Percentiles rank a stretch among this genome's conserved stretches.
These are phyloP conservation scores for Leccinum subatratum DNA, from an alignment of 1,284 basidiomycete species.

Conservation along the genomic window DNA sequence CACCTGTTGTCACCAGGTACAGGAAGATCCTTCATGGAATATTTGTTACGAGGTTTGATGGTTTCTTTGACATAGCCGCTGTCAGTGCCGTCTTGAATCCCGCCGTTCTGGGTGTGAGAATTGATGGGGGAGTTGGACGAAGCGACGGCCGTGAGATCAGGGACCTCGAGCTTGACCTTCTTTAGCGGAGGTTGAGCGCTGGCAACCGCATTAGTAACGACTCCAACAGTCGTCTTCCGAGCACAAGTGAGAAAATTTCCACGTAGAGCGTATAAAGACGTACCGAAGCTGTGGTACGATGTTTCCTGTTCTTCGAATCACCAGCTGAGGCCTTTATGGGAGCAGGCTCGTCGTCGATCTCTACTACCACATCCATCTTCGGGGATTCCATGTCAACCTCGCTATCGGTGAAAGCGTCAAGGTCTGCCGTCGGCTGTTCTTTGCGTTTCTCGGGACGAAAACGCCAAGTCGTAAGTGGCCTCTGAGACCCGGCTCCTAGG, in stretches of 20 bases:
- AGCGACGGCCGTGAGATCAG: not conserved
- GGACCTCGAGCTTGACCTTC: not conserved
- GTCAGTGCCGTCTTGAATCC: not conserved
- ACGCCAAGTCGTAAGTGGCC: not conserved
- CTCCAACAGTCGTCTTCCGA: not conserved
- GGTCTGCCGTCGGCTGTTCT: not conserved
- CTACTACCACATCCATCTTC: not conserved
- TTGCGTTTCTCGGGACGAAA: not conserved
- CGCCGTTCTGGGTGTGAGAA: not conserved
- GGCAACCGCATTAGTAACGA: not conserved
- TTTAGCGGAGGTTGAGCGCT: not conserved
- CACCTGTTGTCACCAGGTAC: not conserved
- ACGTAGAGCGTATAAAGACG: not conserved
- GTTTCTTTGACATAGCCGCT: not conserved
- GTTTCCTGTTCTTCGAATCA: not conserved
- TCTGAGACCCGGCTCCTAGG: not conserved
- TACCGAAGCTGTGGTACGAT: not conserved
- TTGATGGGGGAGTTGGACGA: not conserved
- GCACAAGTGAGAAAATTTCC: not conserved
- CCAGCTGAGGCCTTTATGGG: not conserved
- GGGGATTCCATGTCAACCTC: not conserved
- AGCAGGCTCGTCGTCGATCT: not conserved
- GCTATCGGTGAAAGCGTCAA: not conserved
- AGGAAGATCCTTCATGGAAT: constrained; percentile 2
- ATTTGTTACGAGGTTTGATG: not conserved